phyloP scores from a whole-genome alignment of 352 stramenopile species.

The Peronosclerospora sorghi region DNA sequence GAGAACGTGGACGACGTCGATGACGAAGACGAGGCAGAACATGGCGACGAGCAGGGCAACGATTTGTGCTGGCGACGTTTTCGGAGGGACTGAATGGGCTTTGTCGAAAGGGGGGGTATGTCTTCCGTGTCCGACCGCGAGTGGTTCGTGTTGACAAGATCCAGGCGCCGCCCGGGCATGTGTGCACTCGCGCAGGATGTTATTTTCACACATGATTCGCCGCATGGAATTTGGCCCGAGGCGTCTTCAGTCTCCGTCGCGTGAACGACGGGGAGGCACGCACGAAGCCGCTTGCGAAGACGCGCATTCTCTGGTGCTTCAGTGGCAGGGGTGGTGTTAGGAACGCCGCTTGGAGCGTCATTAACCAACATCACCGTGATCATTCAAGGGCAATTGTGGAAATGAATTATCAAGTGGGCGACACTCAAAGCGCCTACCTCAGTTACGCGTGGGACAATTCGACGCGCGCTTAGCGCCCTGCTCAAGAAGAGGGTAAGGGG shows the following conservation, averaged over 20 bases:
- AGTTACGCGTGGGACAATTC: constrained; percentile 11
- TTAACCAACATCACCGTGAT: constrained; percentile 15
- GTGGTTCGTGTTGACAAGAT: constrained; percentile 14
- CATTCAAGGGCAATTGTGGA: constrained; percentile 10
- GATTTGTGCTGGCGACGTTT: constrained; percentile 11
- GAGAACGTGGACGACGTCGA: constrained; percentile 25
- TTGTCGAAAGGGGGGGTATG: constrained; percentile 16
- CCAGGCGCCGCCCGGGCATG: not conserved
- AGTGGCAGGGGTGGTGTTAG: not conserved
- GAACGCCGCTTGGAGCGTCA: not conserved
- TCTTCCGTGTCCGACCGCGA: constrained; percentile 39
- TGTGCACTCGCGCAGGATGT: not conserved
- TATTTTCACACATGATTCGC: constrained; percentile 6
- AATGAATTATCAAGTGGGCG: not conserved
- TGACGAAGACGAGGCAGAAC: constrained; percentile 14
- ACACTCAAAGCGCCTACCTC: constrained; percentile 7
- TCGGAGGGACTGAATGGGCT: constrained; percentile 6
- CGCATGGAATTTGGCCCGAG: not conserved
- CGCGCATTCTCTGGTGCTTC: constrained; percentile 7
- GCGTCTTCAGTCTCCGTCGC: constrained; percentile 5
- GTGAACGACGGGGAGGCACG: constrained; percentile 19
- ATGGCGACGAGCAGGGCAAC: constrained; percentile 11
- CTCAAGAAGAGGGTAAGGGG: constrained; percentile 16
- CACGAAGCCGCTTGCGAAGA: constrained; percentile 19
- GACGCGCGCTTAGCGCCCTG: constrained; percentile 7